A percentile compares a stretch with the other conserved stretches of the same genome.
These are phyloP conservation scores for Chaetomium sp. DNA, from an alignment of 2,329 filamentous ascomycete species.

Conservation along the genomic window DNA sequence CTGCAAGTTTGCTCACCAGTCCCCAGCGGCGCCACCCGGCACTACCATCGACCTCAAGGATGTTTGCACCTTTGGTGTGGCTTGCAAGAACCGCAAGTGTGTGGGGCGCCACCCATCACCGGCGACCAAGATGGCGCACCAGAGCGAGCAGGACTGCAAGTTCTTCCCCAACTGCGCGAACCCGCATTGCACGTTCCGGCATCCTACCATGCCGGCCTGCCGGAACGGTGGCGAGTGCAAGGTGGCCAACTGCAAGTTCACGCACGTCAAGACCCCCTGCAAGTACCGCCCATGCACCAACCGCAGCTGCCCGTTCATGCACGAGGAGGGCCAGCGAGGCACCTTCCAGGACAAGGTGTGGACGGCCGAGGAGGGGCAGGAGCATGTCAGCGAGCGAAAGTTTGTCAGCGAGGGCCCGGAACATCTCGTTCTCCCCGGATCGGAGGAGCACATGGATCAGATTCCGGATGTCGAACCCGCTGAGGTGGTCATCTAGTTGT, in stretches of 20 bases:
- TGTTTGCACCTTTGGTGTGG: slow-evolving; percentile 79
- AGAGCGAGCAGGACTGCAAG: slow-evolving; percentile 83
- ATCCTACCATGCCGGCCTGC: slow-evolving; percentile 84
- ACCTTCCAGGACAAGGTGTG: slow-evolving; percentile 88
- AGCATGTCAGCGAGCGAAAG: slow-evolving; percentile 84
- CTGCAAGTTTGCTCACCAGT: slow-evolving; percentile 93
- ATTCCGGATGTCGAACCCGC: slow-evolving; percentile 25
- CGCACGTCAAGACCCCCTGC: slow-evolving; percentile 82
- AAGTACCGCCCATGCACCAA: slow-evolving; percentile 91
- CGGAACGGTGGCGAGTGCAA: slow-evolving; percentile 89
- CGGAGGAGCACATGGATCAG: slow-evolving; percentile 45
- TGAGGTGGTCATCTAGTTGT: slow-evolving; percentile 33
- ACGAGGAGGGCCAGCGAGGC: slow-evolving; percentile 86
- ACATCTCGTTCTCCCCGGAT: slow-evolving; percentile 71
- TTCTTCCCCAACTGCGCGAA: slow-evolving; percentile 94
- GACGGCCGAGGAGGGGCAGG: slow-evolving; percentile 65
- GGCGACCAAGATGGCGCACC: slow-evolving; percentile 74
- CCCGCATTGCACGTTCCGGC: slow-evolving; percentile 81
- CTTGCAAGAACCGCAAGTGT: slow-evolving; percentile 96
- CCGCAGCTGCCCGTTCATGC: slow-evolving; percentile 83
- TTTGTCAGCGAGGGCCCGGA: slow-evolving; percentile 75
- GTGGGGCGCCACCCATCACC: slow-evolving; percentile 90
- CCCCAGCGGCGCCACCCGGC: slow-evolving; percentile 80
- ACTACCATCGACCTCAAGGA: slow-evolving; percentile 77
- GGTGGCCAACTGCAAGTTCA: slow-evolving; percentile 81